Evolutionary conservation across 805 yeast species (phyloP).

Genomic region (Zygotorulaspora danielsina): DNA sequence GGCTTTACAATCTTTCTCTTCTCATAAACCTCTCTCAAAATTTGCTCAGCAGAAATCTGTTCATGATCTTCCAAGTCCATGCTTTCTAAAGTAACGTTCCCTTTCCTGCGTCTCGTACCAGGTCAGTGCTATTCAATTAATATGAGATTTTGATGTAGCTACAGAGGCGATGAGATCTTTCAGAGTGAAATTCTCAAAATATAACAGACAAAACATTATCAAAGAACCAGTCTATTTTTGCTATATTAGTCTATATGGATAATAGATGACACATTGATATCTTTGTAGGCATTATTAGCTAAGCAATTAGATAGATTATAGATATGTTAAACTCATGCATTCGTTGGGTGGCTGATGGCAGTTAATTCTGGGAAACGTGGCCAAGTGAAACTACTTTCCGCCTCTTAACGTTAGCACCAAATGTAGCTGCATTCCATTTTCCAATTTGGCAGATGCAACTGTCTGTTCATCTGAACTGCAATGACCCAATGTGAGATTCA

Average conservation of each 20-base stretch:
- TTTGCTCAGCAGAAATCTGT: constrained; percentile 63
- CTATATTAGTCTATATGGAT: no score
- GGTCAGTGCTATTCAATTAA: no score
- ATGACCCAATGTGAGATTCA: neutral
- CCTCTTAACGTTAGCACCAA: constrained; percentile 91
- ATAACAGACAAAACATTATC: no score
- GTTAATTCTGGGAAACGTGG: no score
- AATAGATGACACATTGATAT: no score
- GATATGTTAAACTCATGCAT: no score
- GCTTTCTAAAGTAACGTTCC: neutral
- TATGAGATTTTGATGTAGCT: no score
- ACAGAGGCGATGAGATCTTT: neutral
- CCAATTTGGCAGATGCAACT: constrained; percentile 66
- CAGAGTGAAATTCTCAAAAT: no score
- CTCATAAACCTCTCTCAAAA: constrained; percentile 58
- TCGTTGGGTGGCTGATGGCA: no score
- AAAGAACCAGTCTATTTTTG: no score
- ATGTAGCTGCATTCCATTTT: constrained; percentile 83
- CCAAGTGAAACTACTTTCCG: constrained; percentile 48
- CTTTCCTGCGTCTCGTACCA: no score
- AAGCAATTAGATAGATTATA: neutral
- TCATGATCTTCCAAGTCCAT: constrained; percentile 37
- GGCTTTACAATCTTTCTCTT: constrained; percentile 36
- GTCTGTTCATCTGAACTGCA: constrained; percentile 66
- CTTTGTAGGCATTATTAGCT: no score